Base-by-base conservation (phyloP, 495 filamentous ascomycete genomes). In the Hypomontagnella submonticulosa region DNA sequence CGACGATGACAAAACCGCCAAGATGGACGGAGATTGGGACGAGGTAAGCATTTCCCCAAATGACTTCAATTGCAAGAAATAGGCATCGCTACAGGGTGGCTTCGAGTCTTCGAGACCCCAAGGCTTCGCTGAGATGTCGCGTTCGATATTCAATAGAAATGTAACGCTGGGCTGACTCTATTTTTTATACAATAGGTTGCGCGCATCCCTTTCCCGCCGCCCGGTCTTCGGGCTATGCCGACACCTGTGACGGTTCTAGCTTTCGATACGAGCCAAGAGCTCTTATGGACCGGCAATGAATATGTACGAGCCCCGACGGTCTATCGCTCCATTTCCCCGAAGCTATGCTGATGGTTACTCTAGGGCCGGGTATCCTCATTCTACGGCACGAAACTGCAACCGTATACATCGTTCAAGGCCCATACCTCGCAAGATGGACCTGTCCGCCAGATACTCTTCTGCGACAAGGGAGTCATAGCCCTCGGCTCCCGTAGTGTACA, bases 221-320 rank as follows among this genome's bases (percentile, higher is more conserved):
- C 89, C 47, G 85, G 81, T 52, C 73, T 81, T 61, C 85, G 88
- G 74, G 82, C 80, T 30, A 71, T 87, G 64, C 82, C 88, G 3
- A 86, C 89, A n/a, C 82, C 86, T 42, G 85, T 87, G 53, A 87
- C 88, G 4, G 85, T 91, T 8, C 77, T 96, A 62, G 89, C 91
- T 18, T 98, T 98, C 72, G 95, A 99, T 72, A 88, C 88, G 58
- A 81, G 84, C 41, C 88, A 94, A 73, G 95, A 98, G 75, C 84
- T 98, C 30, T 74, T 98, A 61, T 99, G 96, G 95, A 84, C 87
- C 8, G 95, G 95, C 10, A 94, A 92, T 76, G 90, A 93, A 79
- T 90, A 87, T 81, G 93, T 96, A 79, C 78, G 88, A 71, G 37
- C 27, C n/a, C 19, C 43, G 30, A 4, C 13, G 9, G 5, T 58